These are phyloP conservation scores for Quercus variabilis DNA, from an alignment of 306 rosid species.

Conservation along the genomic window DNA sequence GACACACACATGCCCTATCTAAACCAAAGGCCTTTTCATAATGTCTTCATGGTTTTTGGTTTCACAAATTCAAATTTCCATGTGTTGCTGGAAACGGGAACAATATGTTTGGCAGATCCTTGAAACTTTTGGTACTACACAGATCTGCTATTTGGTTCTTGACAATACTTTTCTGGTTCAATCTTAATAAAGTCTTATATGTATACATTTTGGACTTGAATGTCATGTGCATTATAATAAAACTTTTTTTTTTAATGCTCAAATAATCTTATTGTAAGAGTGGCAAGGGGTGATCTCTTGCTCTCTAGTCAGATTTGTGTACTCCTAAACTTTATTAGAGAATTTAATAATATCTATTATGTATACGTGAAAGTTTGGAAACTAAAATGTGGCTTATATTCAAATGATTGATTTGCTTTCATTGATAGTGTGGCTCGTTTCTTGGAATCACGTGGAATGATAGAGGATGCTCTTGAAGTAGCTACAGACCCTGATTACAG, in stretches of 20 bases:
- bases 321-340: neutral
- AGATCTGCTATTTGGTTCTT: neutral
- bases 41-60: neutral
- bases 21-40: neutral
- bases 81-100: neutral
- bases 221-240: neutral
- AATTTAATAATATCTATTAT: neutral
- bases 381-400: conserved; percentile 3
- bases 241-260: neutral
- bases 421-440: conserved; percentile 86
- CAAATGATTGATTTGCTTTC: conserved; percentile 25
- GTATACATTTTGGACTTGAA: neutral
- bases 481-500: conserved; percentile 95
- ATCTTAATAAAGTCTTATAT: neutral
- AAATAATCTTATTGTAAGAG: no score
- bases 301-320: neutral
- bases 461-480: conserved; percentile 97
- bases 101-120: neutral
- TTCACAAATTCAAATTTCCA: neutral
- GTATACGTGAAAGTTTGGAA: neutral
- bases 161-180: neutral
- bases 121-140: neutral
- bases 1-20: neutral
- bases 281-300: no score
- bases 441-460: conserved; percentile 98